These are phyloP conservation scores for Dipteronia sinensis DNA, from an alignment of 345 rosid species.

Conservation along the genomic window DNA sequence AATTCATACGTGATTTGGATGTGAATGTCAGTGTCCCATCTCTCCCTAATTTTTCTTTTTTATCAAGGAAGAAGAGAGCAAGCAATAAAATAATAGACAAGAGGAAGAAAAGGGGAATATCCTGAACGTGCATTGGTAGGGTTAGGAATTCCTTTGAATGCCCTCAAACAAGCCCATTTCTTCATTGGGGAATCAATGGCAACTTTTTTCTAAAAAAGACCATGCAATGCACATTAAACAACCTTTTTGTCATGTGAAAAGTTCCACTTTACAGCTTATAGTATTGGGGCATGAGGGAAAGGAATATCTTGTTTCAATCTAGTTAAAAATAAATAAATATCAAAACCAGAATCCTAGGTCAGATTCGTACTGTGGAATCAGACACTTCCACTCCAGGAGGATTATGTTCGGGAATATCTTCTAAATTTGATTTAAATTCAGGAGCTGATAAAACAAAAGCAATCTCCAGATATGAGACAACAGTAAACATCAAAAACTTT, in stretches of 20 bases:
- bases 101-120: neutral
- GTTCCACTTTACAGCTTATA: conserved; percentile 28
- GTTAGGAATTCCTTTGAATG: neutral
- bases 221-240: neutral
- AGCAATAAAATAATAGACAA: neutral
- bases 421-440: too few relatives aligned
- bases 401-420: too few relatives aligned
- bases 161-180: neutral
- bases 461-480: neutral
- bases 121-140: conserved; percentile 15
- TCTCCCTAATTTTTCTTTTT: too few relatives aligned
- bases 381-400: neutral
- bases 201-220: neutral
- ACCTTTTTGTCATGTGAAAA: conserved; percentile 20
- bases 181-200: conserved; percentile 6
- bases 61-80: too few relatives aligned
- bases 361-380: neutral
- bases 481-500: neutral
- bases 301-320: conserved; percentile 17
- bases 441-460: neutral
- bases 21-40: too few relatives aligned
- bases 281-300: conserved; percentile 2
- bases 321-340: neutral
- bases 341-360: neutral
- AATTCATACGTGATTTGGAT: too few relatives aligned